A percentile compares a stretch with the other conserved stretches of the same genome.
phyloP scores from a whole-genome alignment of 2,329 filamentous ascomycete genomes.

The Exophiala viscosa region DNA sequence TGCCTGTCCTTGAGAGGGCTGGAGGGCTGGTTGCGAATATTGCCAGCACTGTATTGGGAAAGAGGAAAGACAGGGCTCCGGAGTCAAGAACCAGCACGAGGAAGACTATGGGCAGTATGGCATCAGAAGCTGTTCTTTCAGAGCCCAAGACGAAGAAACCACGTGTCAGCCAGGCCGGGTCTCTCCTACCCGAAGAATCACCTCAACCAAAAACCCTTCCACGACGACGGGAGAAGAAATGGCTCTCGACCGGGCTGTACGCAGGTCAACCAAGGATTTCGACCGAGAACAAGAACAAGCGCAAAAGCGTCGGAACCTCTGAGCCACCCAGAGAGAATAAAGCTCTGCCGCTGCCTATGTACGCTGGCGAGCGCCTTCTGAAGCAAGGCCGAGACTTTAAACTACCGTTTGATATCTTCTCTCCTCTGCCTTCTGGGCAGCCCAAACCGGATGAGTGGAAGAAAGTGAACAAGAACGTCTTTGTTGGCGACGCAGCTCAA shows the following conservation, averaged over 20 bases:
- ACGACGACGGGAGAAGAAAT: slow-evolving; percentile 64
- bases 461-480: slow-evolving; percentile 88
- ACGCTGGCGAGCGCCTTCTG: slow-evolving; percentile 67
- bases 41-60: slow-evolving; percentile 52
- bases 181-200: slow-evolving; percentile 4
- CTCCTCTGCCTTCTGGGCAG: slow-evolving; percentile 77
- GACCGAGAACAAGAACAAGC: slow-evolving; percentile 47
- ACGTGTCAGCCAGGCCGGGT: slow-evolving; percentile 35
- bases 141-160: slow-evolving; percentile 40
- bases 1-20: slow-evolving; percentile 41
- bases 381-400: slow-evolving; percentile 76
- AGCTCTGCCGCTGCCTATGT: slow-evolving; percentile 72
- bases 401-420: slow-evolving; percentile 84
- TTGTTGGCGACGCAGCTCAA: slow-evolving; percentile 76
- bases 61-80: slow-evolving; percentile 54
- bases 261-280: slow-evolving; percentile 66
- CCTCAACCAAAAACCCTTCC: slow-evolving; percentile 23
- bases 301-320: slow-evolving; percentile 41
- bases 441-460: slow-evolving; percentile 92
- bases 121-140: slow-evolving; percentile 10
- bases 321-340: slow-evolving; percentile 47
- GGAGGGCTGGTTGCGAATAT: slow-evolving; percentile 45
- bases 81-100: slow-evolving; percentile 59
- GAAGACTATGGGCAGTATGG: slow-evolving; percentile 32
- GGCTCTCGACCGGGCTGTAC: slow-evolving; percentile 78